These are phyloP conservation scores for Leishmania lainsoni DNA, from an alignment of 208 protist species.

Conservation along the genomic window DNA sequence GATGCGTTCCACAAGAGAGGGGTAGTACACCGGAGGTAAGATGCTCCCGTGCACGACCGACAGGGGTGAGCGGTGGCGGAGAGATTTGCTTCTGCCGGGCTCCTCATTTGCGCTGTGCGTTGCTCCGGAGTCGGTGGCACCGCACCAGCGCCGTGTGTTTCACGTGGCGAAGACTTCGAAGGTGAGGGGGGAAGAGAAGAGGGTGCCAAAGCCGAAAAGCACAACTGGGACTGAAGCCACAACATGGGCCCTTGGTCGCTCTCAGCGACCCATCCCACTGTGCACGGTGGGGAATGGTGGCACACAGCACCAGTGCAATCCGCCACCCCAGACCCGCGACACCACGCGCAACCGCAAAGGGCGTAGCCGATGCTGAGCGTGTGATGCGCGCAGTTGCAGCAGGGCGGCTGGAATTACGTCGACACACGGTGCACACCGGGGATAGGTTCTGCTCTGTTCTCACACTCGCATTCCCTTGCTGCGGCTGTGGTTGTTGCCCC, in stretches of 20 bases:
- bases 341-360: background rate
- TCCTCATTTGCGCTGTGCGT: background rate
- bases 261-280: background rate
- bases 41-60: constrained; percentile 23
- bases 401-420: background rate
- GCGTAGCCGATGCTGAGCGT: background rate
- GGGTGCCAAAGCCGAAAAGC: background rate
- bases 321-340: background rate
- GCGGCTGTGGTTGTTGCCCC: background rate
- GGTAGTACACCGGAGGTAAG: constrained; percentile 28
- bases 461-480: background rate
- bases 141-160: background rate
- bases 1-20: constrained; percentile 16
- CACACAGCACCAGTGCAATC: background rate
- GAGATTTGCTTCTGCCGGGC: background rate
- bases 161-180: background rate
- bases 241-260: background rate
- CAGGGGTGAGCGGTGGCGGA: constrained; percentile 4
- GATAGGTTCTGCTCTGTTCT: background rate
- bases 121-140: background rate
- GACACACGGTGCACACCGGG: background rate
- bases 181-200: background rate
- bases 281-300: background rate
- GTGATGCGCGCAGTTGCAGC: background rate
- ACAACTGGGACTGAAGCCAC: background rate